phyloP scores from a whole-genome alignment of 495 filamentous ascomycete genomes.

The Penicillium manginii region DNA sequence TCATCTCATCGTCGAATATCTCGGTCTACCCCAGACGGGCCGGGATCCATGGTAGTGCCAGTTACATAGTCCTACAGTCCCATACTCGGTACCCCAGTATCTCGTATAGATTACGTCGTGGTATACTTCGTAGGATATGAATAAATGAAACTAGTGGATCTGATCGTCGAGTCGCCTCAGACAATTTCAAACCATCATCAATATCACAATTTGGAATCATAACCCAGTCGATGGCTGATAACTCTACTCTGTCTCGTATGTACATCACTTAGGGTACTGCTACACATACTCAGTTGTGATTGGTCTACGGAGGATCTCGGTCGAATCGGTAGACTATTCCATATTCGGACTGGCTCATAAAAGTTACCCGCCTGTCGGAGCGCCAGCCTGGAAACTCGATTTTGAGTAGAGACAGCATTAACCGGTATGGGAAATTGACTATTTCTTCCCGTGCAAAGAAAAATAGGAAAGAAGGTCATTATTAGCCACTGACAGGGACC shows the following conservation, averaged over 20 bases:
- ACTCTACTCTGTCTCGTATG: background rate
- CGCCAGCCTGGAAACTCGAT: background rate
- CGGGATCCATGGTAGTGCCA: no score
- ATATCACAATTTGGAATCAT: background rate
- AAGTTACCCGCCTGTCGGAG: conserved; percentile 37
- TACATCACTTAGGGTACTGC: background rate
- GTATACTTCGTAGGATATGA: no score
- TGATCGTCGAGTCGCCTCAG: background rate
- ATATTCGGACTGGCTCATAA: background rate
- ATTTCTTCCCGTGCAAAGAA: background rate
- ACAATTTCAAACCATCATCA: conserved; percentile 5
- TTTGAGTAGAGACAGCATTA: conserved; percentile 1
- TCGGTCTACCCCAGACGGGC: background rate
- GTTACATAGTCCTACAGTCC: no score
- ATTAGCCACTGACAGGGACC: background rate
- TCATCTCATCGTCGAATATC: background rate
- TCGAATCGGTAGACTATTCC: conserved; percentile 16
- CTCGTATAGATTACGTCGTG: no score
- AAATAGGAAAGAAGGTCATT: no score
- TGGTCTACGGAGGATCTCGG: conserved; percentile 46
- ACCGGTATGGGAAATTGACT: background rate
- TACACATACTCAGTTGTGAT: conserved; percentile 14
- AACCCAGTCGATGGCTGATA: no score
- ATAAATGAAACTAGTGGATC: background rate
- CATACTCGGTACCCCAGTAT: no score